Evolutionary conservation across 148 eudicot species (phyloP).

Genomic region (Heliamphora exappendiculata): DNA sequence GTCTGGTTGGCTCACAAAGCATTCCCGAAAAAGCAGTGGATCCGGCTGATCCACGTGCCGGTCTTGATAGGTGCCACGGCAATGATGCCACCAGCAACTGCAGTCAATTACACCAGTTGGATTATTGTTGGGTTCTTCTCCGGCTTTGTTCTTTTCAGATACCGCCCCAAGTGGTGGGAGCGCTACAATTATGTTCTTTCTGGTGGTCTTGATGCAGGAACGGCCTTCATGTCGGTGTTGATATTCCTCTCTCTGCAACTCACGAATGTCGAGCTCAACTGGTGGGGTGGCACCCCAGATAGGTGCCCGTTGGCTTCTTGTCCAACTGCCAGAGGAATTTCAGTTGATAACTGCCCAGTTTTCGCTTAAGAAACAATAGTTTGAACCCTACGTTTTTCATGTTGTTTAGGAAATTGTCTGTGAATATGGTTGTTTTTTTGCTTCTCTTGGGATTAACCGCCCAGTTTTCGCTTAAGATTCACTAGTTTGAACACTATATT

Average conservation of each 20-base stretch:
- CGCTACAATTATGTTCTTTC: constrained; percentile 57
- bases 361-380: neutral
- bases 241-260: constrained; percentile 41
- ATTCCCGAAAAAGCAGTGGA: constrained; percentile 48
- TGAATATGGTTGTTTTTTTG: too few species aligned
- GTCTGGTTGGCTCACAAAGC: constrained; percentile 42
- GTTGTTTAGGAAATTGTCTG: too few species aligned
- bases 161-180: constrained; percentile 29
- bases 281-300: constrained; percentile 56
- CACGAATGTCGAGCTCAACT: constrained; percentile 26
- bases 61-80: constrained; percentile 52
- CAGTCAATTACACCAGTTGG: constrained; percentile 81
- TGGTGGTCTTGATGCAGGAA: constrained; percentile 72
- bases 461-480: too few species aligned
- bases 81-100: constrained; percentile 74
- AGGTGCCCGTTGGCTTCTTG: constrained; percentile 43
- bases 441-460: too few species aligned
- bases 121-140: constrained; percentile 50
- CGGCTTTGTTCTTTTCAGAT: constrained; percentile 49
- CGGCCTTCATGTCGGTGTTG: constrained; percentile 58
- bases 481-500: too few species aligned
- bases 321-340: constrained; percentile 51
- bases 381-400: too few species aligned
- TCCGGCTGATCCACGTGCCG: constrained; percentile 46
- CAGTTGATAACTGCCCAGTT: constrained; percentile 9